Base-by-base conservation (phyloP, 1,284 basidiomycete genomes). In the Ustilago vetiveriae region DNA sequence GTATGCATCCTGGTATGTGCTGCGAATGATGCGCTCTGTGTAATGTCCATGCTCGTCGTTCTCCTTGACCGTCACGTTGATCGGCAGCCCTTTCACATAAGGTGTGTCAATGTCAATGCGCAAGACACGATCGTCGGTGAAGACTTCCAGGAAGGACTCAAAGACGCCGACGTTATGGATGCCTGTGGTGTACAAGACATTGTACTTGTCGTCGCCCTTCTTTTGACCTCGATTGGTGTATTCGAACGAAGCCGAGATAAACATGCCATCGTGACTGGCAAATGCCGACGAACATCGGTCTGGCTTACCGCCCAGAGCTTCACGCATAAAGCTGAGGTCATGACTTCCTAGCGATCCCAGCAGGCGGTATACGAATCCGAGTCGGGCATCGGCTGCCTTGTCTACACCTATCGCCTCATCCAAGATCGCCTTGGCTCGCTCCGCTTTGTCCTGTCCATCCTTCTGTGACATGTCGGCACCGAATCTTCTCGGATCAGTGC, bases 61-160 rank as follows among this genome's bases (percentile, higher is more conserved):
- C 47, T 78, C 72, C 37, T 78, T 81, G 39, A 84, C 73, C 1
- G 72, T 77, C 19, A 82, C 59, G 14, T 73, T 82, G 69, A 84
- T 83, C 0, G 84, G 83, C 3, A 84, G 74, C 0, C 82, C 84
- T 46, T 83, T 83, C 59, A 84, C 81, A 71, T 82, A 84, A 16
- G 84, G 83, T 7, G 72, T 74, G 45, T 74, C 72, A 36, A 73
- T 54, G 14, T 78, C 73, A 27, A 85, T 80, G 45, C 83, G 82
- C 47, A 85, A 67, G 8, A 83, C 64, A 41, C 83, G 79, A 33
- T 83, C 79, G 24, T 78, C 75, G 9, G 82, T 82, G 51, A 82
- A 82, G 10, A 84, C 82, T 59, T 85, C 84, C 57, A 85, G 79
- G 50, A 82, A 82, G 2, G 83, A 82, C 49, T 85, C 84, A 57